Percentiles rank a stretch among this genome's conserved stretches.
Conservation (phyloP, 169 alveolate species). For the Perkinsus marinus region DNA sequence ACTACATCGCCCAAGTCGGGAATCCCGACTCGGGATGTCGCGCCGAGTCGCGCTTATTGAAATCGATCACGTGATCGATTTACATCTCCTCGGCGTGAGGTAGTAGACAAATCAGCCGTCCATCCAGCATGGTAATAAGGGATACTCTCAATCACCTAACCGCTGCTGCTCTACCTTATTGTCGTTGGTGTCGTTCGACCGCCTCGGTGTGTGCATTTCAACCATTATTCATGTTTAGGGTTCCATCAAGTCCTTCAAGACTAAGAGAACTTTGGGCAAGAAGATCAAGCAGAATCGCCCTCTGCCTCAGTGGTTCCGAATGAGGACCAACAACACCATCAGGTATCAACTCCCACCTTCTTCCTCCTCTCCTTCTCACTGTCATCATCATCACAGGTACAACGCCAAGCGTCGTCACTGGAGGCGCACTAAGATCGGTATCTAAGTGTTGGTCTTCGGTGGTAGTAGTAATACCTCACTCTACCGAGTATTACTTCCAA, state of each 20-base stretch:
- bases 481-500: background rate
- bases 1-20: no score
- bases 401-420: slow-evolving; percentile 87
- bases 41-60: background rate
- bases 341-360: slow-evolving; percentile 46
- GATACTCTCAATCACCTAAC: background rate
- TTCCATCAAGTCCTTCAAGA: slow-evolving; percentile 68
- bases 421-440: slow-evolving; percentile 89
- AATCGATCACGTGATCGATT: background rate
- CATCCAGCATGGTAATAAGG: background rate
- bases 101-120: background rate
- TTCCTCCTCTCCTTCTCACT: no score
- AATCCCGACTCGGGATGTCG: background rate
- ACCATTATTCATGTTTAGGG: slow-evolving; percentile 49
- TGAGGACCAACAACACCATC: slow-evolving; percentile 74
- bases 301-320: slow-evolving; percentile 88
- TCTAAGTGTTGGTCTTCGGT: slow-evolving; percentile 35
- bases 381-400: slow-evolving; percentile 46
- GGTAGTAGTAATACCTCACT: background rate
- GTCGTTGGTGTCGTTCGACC: background rate
- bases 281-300: slow-evolving; percentile 86
- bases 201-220: no score
- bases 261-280: slow-evolving; percentile 79
- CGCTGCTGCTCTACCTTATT: no score
- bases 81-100: background rate